Base-by-base conservation (phyloP, 805 yeast genomes). In the Komagataella kurtzmanii region DNA sequence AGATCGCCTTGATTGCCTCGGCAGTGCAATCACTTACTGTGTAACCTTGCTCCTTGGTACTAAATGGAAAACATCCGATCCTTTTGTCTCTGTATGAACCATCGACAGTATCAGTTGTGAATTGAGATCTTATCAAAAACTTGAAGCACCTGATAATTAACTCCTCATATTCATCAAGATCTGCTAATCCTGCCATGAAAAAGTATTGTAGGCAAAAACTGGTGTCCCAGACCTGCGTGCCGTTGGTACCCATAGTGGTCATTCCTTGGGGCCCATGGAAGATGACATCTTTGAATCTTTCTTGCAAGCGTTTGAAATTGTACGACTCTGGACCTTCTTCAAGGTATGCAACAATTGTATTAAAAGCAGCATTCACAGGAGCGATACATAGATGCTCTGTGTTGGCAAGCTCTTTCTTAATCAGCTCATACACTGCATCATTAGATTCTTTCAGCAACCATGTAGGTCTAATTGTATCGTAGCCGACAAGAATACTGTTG, bases 11-110 rank as follows among this genome's bases (percentile, higher is more conserved):
- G 56, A 90, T 70, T 0, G 97, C 87, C 64, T 91, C 99, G 0
- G 97, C 96, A 0, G 99, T 91, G 67, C 98, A 91, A 65, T 93
- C 99, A 58, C 95, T 81, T 2, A 93, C 99, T 0, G 96, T 85
- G 61, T 91, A 93, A 0, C 99, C 99, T 68, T 93, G 99, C 3
- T 84, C 83, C 59, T 90, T 89, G 0, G 98, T 93, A 50, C 96
- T 86, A 64, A 91, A 93, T 0, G 97, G 97, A 95, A 96, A 93
- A 1, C 88, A 95, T 17, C 99, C 99, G 46, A 70, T 73, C 50
- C 98, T 71, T 53, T 74, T 76, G 62, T 93, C 98, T 58, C 99
- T 75, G 66, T 75, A 91, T 50, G 88, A 80, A 7, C 89, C 95
- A 1, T 73, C 76, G 3, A 66, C 86, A 61, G 93, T 83, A 44